Base-by-base conservation (phyloP, 2,329 filamentous ascomycete genomes). In the Penicillium sp. region DNA sequence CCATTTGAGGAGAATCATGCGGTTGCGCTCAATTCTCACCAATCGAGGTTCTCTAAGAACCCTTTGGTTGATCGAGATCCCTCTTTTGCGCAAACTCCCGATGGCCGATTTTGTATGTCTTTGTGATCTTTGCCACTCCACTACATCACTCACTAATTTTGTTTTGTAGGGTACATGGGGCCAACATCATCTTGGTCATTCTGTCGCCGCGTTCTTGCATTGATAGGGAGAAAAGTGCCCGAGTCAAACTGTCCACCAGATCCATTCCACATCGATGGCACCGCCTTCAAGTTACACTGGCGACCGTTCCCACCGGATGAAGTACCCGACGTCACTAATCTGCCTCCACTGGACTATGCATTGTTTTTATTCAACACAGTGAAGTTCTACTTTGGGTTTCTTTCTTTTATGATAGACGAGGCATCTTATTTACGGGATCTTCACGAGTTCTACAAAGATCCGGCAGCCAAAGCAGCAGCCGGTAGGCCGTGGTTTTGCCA, bases 351-450 rank as follows among this genome's bases (percentile, higher is more conserved):
- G 0, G 81, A 84, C 60, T 77, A 80, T 59, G 79, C 79, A 4
- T 68, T 81, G 4, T 83, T 80, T 51, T 65, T 84, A 3, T 79
- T 83, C 68, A 83, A 82, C 55, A 77, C 80, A 0, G 81, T 83
- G 54, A 83, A 83, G 51, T 84, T 83, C 42, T 80, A 83, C 55
- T 82, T 80, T 51, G 77, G 78, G 3, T 81, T 82, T 29, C 63
- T 83, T 2, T 81, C 82, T 22, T 81, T 83, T 46, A 67, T 84
- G 2, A 82, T 83, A 42, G 81, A 85, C 22, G 81, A 83, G 49
- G 70, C 77, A 13, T 71, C 70, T 2, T 84, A 64, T 52, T 7
- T 71, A 54, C 32, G 58, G 57, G 43, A 68, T 53, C 24, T 69
- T 29, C 55, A 73, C 81, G 57, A 81, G 77, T 75, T 68, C 55